These are phyloP conservation scores for Ustilago crameri DNA, from an alignment of 1,284 basidiomycete genomes.

Conservation along the genomic window DNA sequence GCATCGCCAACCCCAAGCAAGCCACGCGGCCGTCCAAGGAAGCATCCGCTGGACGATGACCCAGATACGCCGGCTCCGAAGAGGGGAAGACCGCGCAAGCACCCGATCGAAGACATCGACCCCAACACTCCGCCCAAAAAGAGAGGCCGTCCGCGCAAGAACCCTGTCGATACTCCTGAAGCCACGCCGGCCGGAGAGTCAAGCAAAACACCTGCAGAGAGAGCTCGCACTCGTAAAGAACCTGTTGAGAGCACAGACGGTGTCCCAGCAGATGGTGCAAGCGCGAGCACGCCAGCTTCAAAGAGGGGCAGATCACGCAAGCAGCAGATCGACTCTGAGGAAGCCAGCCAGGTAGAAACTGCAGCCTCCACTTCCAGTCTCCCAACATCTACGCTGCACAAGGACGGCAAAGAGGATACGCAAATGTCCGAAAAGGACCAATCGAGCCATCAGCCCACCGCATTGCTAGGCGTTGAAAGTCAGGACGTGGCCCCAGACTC, in stretches of 20 bases:
- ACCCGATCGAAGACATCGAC: constrained; percentile 5
- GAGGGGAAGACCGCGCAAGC: constrained; percentile 24
- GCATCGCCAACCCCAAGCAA: constrained; percentile 16
- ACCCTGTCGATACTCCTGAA: constrained; percentile 1
- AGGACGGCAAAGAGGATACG: not conserved
- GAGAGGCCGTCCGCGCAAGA: constrained; percentile 23
- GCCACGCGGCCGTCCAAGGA: constrained; percentile 15
- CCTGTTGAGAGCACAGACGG: not conserved
- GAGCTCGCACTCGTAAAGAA: constrained; percentile 1
- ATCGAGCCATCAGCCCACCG: not conserved
- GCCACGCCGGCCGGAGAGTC: not conserved
- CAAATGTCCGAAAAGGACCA: not conserved
- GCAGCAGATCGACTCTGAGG: constrained; percentile 6
- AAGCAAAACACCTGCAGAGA: not conserved
- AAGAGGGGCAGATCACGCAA: constrained; percentile 25
- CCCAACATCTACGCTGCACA: not conserved
- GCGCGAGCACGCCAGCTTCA: constrained; percentile 1
- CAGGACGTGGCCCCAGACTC: constrained; percentile 10
- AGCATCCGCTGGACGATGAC: constrained; percentile 13
- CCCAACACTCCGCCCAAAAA: constrained; percentile 4
- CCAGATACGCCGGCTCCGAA: constrained; percentile 10
- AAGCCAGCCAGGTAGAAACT: constrained; percentile 1
- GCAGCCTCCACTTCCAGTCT: constrained; percentile 2
- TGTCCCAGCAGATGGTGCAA: not conserved
- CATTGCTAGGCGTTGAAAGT: not conserved